Percentiles rank a stretch among this genome's conserved stretches.
phyloP scores from a whole-genome alignment of 306 rosid species.

The Sindora glabra region DNA sequence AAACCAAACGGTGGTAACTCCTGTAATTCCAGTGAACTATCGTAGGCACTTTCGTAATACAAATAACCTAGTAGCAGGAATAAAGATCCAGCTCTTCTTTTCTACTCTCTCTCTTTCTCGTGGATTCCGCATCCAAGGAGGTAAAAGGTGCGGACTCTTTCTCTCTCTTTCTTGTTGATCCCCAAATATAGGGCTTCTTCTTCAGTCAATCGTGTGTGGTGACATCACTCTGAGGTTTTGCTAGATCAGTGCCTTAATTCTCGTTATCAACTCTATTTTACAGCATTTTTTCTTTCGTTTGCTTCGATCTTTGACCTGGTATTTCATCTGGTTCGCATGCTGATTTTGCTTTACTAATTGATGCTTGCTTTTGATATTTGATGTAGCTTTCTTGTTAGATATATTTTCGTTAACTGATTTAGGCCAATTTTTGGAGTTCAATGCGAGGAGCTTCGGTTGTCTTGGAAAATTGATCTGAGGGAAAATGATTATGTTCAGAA shows the following conservation, averaged over 20 bases:
- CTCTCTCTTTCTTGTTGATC: slow-evolving; percentile 28
- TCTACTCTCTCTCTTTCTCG: slow-evolving; percentile 8
- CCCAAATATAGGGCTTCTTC: slow-evolving; percentile 74
- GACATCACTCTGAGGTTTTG: slow-evolving; percentile 5
- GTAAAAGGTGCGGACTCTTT: slow-evolving; percentile 28
- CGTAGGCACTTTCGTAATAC: too few species aligned
- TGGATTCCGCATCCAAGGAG: slow-evolving; percentile 45
- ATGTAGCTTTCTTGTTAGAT: slow-evolving; percentile 1
- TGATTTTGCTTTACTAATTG: neutral
- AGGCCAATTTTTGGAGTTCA: neutral
- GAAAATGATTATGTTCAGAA: too few species aligned
- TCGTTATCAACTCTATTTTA: neutral
- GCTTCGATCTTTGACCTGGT: neutral
- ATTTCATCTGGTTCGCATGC: slow-evolving; percentile 2
- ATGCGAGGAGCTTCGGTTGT: too few species aligned
- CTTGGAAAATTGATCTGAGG: too few species aligned
- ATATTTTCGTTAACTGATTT: too few species aligned
- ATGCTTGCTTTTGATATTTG: neutral
- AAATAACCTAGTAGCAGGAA: too few species aligned
- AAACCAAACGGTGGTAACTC: too few species aligned
- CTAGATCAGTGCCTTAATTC: slow-evolving; percentile 4
- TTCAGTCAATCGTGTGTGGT: too few species aligned
- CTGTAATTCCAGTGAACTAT: too few species aligned
- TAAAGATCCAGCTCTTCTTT: neutral
- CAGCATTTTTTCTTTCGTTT: neutral